These are phyloP conservation scores for Sarcodon aspratus DNA, from an alignment of 768 basidiomycete genomes.

Conservation along the genomic window DNA sequence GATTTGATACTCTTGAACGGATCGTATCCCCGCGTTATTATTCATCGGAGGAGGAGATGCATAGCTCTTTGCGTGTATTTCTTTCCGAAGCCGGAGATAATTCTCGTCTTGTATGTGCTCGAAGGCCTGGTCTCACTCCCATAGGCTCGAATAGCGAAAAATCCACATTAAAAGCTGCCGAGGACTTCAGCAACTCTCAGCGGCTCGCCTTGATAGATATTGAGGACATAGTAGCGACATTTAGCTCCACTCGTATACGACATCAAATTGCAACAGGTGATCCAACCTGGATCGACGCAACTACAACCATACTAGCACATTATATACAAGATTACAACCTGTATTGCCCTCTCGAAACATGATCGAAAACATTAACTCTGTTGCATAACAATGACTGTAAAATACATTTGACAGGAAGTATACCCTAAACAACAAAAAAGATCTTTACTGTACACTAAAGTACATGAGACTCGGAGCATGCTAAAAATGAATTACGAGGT, in stretches of 20 bases:
- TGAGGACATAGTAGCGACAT: constrained; percentile 36
- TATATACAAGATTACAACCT: constrained; percentile 40
- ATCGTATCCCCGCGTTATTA: constrained; percentile 75
- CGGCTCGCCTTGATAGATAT: constrained; percentile 55
- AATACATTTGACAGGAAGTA: not conserved
- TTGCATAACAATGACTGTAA: not conserved
- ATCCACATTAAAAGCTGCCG: constrained; percentile 21
- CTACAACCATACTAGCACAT: constrained; percentile 31
- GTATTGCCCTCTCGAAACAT: constrained; percentile 19
- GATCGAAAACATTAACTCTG: not conserved
- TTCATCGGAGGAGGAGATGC: constrained; percentile 39
- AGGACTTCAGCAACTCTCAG: constrained; percentile 37
- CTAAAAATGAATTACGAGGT: constrained; percentile 12
- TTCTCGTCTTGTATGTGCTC: constrained; percentile 56
- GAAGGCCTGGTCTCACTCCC: constrained; percentile 10
- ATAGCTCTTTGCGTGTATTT: constrained; percentile 40
- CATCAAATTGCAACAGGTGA: constrained; percentile 23
- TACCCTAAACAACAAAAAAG: not conserved
- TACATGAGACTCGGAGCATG: not conserved
- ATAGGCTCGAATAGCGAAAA: constrained; percentile 17
- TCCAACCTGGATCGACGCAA: constrained; percentile 33
- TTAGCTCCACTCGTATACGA: constrained; percentile 66
- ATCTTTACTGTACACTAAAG: not conserved
- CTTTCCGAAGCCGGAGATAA: constrained; percentile 45
- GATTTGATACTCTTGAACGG: constrained; percentile 78